A percentile compares a stretch with the other conserved stretches of the same genome.
These are phyloP conservation scores for Moesziomyces antarcticus DNA, from an alignment of 1,284 basidiomycete genomes.

Conservation along the genomic window DNA sequence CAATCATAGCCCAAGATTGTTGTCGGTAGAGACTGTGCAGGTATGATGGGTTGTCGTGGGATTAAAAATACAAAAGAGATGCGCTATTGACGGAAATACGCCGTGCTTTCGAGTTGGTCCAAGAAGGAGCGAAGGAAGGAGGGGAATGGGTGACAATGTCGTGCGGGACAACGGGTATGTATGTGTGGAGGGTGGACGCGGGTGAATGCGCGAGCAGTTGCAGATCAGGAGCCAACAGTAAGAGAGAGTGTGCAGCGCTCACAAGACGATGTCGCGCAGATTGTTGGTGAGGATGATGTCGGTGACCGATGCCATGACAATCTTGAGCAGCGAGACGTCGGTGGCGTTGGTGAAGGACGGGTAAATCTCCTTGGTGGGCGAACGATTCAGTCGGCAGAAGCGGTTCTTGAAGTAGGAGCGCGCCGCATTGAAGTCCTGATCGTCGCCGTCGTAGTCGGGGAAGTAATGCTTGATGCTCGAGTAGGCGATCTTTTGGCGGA, in stretches of 20 bases:
- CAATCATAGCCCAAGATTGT: background rate
- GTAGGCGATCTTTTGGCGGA: constrained; percentile 80
- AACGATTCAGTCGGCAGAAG: constrained; percentile 83
- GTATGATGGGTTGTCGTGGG: background rate
- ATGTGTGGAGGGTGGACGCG: background rate
- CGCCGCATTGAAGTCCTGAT: constrained; percentile 77
- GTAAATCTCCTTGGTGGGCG: constrained; percentile 89
- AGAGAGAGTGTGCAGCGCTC: background rate
- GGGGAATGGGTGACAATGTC: background rate
- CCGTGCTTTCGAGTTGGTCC: background rate
- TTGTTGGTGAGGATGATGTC: constrained; percentile 61
- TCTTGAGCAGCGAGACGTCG: constrained; percentile 87
- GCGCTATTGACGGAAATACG: background rate
- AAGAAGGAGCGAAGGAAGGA: background rate
- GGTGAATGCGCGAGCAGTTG: background rate
- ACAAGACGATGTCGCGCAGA: constrained; percentile 42
- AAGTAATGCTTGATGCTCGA: constrained; percentile 86
- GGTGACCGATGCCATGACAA: constrained; percentile 78
- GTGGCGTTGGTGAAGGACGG: constrained; percentile 88
- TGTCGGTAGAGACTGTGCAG: background rate
- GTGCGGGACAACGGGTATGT: background rate
- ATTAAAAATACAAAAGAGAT: background rate
- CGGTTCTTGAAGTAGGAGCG: constrained; percentile 89
- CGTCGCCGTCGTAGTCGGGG: constrained; percentile 66
- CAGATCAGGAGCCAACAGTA: background rate